Evolutionary conservation across 2,329 filamentous ascomycete species (phyloP).

Genomic region (Lasiodiplodia citricola): DNA sequence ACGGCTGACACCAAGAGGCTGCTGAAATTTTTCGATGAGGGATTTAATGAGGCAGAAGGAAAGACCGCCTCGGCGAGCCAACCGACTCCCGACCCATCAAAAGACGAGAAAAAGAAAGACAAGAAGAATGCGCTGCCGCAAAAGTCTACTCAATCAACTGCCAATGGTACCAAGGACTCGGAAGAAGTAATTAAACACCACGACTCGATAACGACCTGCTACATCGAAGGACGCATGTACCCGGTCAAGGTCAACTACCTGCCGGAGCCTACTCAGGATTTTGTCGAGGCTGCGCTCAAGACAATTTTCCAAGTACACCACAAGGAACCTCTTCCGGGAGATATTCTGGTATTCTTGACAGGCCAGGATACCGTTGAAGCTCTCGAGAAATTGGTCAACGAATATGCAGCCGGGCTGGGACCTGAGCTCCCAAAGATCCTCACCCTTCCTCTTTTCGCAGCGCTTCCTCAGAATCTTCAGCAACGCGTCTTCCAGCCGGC

Average conservation of each 20-base stretch:
- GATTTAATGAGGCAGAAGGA: conserved; percentile 22
- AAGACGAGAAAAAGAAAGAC: conserved; percentile 25
- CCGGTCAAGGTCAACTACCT: conserved; percentile 82
- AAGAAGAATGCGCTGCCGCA: conserved; percentile 27
- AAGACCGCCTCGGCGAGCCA: background rate
- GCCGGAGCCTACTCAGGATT: conserved; percentile 74
- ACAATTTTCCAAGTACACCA: conserved; percentile 85
- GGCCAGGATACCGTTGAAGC: conserved; percentile 93
- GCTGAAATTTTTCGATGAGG: conserved; percentile 71
- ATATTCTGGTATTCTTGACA: conserved; percentile 89
- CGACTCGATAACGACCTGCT: conserved; percentile 58
- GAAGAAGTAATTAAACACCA: conserved; percentile 7
- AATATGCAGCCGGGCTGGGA: conserved; percentile 74
- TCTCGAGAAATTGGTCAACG: conserved; percentile 78
- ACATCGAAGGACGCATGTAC: conserved; percentile 85
- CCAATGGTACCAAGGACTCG: background rate
- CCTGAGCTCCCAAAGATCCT: conserved; percentile 74
- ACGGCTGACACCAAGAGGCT: conserved; percentile 87
- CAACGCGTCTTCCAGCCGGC: conserved; percentile 83
- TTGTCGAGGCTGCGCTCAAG: conserved; percentile 81
- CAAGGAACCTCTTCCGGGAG: conserved; percentile 88
- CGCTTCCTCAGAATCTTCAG: conserved; percentile 84
- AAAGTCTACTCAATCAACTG: background rate
- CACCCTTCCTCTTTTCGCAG: conserved; percentile 85
- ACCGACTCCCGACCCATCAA: background rate